Conservation (phyloP, 208 protist species). For the Acanthamoeba triangularis region DNA sequence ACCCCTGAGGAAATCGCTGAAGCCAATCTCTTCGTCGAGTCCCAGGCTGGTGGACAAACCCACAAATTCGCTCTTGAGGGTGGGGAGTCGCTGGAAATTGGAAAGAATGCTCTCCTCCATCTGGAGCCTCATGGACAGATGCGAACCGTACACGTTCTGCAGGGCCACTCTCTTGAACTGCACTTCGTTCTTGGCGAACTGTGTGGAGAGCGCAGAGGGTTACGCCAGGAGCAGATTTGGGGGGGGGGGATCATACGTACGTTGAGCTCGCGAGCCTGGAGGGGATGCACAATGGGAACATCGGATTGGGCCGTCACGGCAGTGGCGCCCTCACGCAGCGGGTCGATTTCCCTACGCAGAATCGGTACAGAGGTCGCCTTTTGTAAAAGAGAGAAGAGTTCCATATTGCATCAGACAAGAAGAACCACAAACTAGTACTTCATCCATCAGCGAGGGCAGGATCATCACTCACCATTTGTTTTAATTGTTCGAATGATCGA, state of each 20-base stretch:
- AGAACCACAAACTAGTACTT: neutral
- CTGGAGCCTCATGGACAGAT: constrained; percentile 32
- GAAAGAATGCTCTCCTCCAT: constrained; percentile 40
- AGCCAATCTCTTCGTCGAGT: constrained; percentile 9
- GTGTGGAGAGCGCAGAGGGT: neutral
- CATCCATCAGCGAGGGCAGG: neutral
- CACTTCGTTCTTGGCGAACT: constrained; percentile 49
- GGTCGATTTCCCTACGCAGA: constrained; percentile 20
- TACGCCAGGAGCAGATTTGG: neutral
- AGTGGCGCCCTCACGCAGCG: constrained; percentile 3
- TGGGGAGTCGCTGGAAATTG: constrained; percentile 58
- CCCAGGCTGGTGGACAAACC: neutral
- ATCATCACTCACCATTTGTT: neutral
- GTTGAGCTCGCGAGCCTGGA: constrained; percentile 35
- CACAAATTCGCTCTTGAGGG: constrained; percentile 45
- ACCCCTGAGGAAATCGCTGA: constrained; percentile 38
- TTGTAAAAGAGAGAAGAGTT: neutral
- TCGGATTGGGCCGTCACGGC: constrained; percentile 1
- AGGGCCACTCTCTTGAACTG: constrained; percentile 40
- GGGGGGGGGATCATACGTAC: neutral
- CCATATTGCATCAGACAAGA: neutral
- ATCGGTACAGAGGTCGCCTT: constrained; percentile 14
- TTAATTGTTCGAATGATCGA: neutral
- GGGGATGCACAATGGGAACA: constrained; percentile 10
- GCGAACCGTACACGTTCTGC: constrained; percentile 35